Percentiles rank a stretch among this genome's conserved stretches.
These are phyloP conservation scores for Piromyces sp. DNA, from an alignment of 192 early-diverging fungal species.

Conservation along the genomic window DNA sequence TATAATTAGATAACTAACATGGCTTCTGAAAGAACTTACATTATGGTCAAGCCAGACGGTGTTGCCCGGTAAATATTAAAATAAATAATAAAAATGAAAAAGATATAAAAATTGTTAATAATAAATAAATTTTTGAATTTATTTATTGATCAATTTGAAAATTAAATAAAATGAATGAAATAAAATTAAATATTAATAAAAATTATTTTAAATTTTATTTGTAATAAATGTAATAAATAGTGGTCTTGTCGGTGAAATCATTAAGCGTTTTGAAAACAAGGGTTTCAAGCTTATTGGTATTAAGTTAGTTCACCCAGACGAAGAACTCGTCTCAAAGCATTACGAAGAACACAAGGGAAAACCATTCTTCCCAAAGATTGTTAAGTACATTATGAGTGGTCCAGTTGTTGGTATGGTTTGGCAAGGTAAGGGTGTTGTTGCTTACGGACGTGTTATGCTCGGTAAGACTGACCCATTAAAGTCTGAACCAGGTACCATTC, in stretches of 20 bases:
- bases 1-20: neutral
- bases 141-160: too few relatives aligned
- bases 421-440: constrained; percentile 75
- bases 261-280: constrained; percentile 79
- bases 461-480: constrained; percentile 77
- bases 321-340: constrained; percentile 57
- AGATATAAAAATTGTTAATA: too few relatives aligned
- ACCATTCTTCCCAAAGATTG: constrained; percentile 77
- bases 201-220: too few relatives aligned
- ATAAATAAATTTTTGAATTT: too few relatives aligned
- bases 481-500: constrained; percentile 81
- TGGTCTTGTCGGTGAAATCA: constrained; percentile 81
- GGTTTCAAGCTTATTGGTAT: constrained; percentile 81
- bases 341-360: constrained; percentile 68
- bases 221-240: constrained; percentile 45
- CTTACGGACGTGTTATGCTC: constrained; percentile 71
- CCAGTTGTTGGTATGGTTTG: constrained; percentile 93
- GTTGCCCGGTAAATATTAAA: constrained; percentile 2
- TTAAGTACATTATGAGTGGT: constrained; percentile 52
- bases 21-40: constrained; percentile 23
- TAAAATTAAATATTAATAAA: too few relatives aligned
- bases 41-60: constrained; percentile 32
- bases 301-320: constrained; percentile 52
- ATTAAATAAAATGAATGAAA: too few relatives aligned
- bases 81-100: constrained; percentile 13